These are phyloP conservation scores for Plasmodium yoelii DNA, from an alignment of 169 alveolate species.

Conservation along the genomic window DNA sequence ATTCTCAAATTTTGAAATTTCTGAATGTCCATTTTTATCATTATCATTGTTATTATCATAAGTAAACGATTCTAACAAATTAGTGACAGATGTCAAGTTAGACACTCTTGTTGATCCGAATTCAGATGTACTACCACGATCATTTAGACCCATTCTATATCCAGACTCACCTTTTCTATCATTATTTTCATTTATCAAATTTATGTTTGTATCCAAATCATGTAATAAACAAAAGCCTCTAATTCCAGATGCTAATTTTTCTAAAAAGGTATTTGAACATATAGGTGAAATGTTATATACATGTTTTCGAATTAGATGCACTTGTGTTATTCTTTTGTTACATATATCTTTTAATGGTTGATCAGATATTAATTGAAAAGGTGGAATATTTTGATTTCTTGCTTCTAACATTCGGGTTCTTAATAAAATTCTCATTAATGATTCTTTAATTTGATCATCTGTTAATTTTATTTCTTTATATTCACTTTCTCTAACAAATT, in stretches of 20 bases:
- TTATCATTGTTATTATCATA: too few relatives aligned
- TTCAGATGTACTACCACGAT: too few relatives aligned
- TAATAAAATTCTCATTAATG: slow-evolving; percentile 43
- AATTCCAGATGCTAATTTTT: slow-evolving; percentile 54
- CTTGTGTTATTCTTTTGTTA: slow-evolving; percentile 46
- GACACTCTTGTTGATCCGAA: too few relatives aligned
- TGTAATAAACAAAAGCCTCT: slow-evolving; percentile 69
- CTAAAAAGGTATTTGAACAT: slow-evolving; percentile 62
- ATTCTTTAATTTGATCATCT: slow-evolving; percentile 47
- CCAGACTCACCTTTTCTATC: too few relatives aligned
- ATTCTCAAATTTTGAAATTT: too few relatives aligned
- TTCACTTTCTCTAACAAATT: slow-evolving; percentile 11
- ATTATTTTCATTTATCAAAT: neutral
- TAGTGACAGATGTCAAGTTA: too few relatives aligned
- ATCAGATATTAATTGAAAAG: slow-evolving; percentile 74
- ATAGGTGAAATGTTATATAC: slow-evolving; percentile 68
- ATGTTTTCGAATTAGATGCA: slow-evolving; percentile 54
- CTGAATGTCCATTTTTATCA: too few relatives aligned
- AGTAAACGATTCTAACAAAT: too few relatives aligned
- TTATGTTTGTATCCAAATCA: slow-evolving; percentile 45
- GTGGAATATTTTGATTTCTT: slow-evolving; percentile 72
- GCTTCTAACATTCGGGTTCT: slow-evolving; percentile 77
- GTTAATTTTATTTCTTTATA: slow-evolving; percentile 42
- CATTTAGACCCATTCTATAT: too few relatives aligned
- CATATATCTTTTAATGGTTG: slow-evolving; percentile 76